Conservation (phyloP, 768 basidiomycete genomes). For the Butyriboletus loyo region DNA sequence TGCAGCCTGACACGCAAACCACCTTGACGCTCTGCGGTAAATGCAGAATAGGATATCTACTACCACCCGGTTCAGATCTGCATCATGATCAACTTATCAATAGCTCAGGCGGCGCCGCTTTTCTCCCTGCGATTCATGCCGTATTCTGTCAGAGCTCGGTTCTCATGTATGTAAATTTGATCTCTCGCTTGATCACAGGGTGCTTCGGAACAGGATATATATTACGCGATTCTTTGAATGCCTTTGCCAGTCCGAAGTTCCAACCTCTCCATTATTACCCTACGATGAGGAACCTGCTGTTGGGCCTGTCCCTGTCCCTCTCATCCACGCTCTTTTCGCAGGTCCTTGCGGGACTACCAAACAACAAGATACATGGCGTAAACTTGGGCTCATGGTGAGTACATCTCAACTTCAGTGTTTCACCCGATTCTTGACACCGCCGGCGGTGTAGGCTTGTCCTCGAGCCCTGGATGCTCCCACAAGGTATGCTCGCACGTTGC, state of each 20-base stretch:
- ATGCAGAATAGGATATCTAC: no score
- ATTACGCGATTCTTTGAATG: not conserved
- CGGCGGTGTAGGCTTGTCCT: slow-evolving; percentile 57
- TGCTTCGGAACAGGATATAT: slow-evolving; percentile 7
- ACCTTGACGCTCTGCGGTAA: no score
- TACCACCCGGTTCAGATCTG: no score
- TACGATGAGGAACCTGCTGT: slow-evolving; percentile 20
- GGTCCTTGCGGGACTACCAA: slow-evolving; percentile 20
- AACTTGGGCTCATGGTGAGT: slow-evolving; percentile 65
- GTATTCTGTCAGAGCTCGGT: no score
- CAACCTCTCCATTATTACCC: not conserved
- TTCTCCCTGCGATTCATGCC: slow-evolving; percentile 2
- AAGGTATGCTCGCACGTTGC: slow-evolving; percentile 36
- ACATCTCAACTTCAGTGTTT: not conserved
- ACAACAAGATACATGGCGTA: slow-evolving; percentile 62
- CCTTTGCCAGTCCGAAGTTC: not conserved
- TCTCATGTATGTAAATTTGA: no score
- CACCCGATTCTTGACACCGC: not conserved
- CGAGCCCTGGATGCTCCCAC: slow-evolving; percentile 82
- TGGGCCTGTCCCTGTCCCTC: slow-evolving; percentile 14
- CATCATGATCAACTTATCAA: no score
- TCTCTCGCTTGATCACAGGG: slow-evolving; percentile 1
- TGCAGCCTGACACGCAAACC: no score
- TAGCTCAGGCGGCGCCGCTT: no score
- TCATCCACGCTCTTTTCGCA: slow-evolving; percentile 13